Conservation (phyloP, 164 flowering plant genomes). For the Vitis riparia region DNA sequence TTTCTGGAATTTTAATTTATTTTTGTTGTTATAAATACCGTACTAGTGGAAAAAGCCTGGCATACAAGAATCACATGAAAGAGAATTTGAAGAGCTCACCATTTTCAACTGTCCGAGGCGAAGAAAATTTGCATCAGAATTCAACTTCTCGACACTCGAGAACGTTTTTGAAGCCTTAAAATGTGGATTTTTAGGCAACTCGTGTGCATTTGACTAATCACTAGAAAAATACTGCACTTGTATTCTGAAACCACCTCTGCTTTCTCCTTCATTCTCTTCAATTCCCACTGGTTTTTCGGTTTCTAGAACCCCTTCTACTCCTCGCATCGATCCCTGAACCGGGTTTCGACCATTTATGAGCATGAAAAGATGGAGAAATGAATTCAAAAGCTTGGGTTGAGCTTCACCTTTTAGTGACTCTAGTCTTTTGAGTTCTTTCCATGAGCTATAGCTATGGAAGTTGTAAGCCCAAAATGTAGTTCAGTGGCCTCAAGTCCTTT, state of each 20-base stretch:
- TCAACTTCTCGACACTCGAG: constrained; percentile 45
- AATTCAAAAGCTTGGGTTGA: background rate
- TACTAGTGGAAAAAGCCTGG: background rate
- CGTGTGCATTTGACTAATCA: constrained; percentile 63
- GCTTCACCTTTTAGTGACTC: background rate
- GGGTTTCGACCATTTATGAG: constrained; percentile 19
- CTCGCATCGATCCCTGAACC: constrained; percentile 17
- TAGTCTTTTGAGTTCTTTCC: background rate
- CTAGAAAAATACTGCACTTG: constrained; percentile 16
- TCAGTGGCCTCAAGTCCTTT: constrained; percentile 64
- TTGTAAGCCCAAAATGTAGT: constrained; percentile 40
- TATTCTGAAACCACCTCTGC: constrained; percentile 28
- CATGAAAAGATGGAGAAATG: constrained; percentile 2
- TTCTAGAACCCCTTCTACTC: constrained; percentile 24
- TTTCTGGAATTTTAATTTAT: no score
- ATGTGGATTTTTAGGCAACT: constrained; percentile 44
- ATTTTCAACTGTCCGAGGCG: constrained; percentile 17
- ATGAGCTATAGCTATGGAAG: constrained; percentile 44
- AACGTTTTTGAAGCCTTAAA: constrained; percentile 57
- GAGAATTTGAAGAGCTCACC: background rate
- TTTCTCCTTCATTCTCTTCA: constrained; percentile 5
- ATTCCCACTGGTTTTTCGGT: constrained; percentile 19
- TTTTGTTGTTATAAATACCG: no score
- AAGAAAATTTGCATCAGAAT: constrained; percentile 20
- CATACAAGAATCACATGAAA: background rate